These are phyloP conservation scores for Aureobasidium namibiae DNA, from an alignment of 2,329 filamentous ascomycete species.

Conservation along the genomic window DNA sequence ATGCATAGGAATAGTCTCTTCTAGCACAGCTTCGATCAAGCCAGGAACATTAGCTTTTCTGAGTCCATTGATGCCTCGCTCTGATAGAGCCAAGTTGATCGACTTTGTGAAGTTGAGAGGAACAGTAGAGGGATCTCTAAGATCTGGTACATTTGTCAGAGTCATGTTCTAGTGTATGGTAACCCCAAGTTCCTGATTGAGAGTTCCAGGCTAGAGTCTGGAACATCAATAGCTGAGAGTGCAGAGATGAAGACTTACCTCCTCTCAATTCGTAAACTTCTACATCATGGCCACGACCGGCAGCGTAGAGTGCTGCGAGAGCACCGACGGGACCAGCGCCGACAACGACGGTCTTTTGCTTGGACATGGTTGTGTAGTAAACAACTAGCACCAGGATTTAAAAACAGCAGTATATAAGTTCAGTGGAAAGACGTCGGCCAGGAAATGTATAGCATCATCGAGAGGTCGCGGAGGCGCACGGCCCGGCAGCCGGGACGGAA, in stretches of 20 bases:
- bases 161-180: neutral
- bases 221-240: neutral
- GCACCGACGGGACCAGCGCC: slow-evolving; percentile 56
- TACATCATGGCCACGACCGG: slow-evolving; percentile 76
- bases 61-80: slow-evolving; percentile 86
- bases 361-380: slow-evolving; percentile 11
- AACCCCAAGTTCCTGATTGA: neutral
- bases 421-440: neutral
- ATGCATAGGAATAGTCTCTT: slow-evolving; percentile 80
- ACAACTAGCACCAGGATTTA: neutral
- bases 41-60: slow-evolving; percentile 56
- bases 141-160: slow-evolving; percentile 50
- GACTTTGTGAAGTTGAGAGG: slow-evolving; percentile 95
- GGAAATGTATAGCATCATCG: neutral
- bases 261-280: slow-evolving; percentile 89
- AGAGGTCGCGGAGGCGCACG: neutral
- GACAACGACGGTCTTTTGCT: slow-evolving; percentile 70
- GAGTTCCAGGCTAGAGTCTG: neutral
- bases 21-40: slow-evolving; percentile 66
- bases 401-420: neutral
- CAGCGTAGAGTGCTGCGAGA: slow-evolving; percentile 77
- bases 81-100: slow-evolving; percentile 94
- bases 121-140: slow-evolving; percentile 71
- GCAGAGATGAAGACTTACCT: slow-evolving; percentile 50
- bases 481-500: neutral